Evolutionary conservation across 257 asterid genomes (phyloP), one percentile per base, ranked within the genome.

Genomic region (Cruciata laevipes): DNA sequence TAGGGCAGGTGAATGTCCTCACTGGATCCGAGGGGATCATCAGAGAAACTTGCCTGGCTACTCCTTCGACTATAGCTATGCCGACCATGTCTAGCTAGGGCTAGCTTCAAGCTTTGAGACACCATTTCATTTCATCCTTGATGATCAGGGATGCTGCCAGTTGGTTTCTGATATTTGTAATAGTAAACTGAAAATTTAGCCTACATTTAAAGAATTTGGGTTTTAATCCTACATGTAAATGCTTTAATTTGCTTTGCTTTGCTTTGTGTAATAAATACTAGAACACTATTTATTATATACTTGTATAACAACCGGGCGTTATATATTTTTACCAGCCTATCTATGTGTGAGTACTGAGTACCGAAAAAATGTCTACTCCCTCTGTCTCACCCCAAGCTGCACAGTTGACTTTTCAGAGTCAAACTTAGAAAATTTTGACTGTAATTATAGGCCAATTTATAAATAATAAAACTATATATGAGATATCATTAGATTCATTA

Each of bases 1-100:
- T 89, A 95, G 79, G 88, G 44, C 95, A 86, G 79, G 61, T 89
- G 61, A 71, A 38, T 31, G 88, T 86, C 70, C 20, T 82, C 79
- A 89, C 96, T 0, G 95, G 89, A 30, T 18, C 51, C 0, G 70
- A 72, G 44, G 96, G 95, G 1, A 88, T 83, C 75, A 73, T 89
- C 57, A 85, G 96, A 1, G 78, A 73, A 12, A 86, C 85, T 58
- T 89, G 96, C 68, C 83, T 87, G 9, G 85, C 35, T 18, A 57
- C 75, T 59, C 85, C 83, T 73, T 37, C 79, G 21, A 17, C 55
- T 4, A 47, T 47, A 21, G 21, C 55, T 47, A 4, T 17, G 55
- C 16, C 55, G 4, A 17, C 21, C 2, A 47, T 47, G 55, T 16
- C 20, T 47, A 17, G 7, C 0, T n/a, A 3, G 55, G 4, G 69